A percentile compares a stretch with the other conserved stretches of the same genome.
These are phyloP conservation scores for Endoconidiophora laricicola DNA, from an alignment of 2,329 filamentous ascomycete genomes.

Conservation along the genomic window DNA sequence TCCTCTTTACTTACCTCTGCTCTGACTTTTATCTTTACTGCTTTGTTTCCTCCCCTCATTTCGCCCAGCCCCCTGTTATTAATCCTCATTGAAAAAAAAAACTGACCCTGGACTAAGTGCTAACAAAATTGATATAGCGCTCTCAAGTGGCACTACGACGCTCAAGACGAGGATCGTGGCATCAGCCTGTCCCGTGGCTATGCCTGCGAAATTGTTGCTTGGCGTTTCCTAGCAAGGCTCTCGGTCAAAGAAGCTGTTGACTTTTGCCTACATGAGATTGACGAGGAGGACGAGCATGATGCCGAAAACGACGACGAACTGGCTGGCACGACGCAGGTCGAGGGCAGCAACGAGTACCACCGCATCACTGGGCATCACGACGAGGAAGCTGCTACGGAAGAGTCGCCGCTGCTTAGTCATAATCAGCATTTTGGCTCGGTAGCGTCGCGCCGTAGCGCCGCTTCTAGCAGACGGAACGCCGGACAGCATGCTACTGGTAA, in stretches of 20 bases:
- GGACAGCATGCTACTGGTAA: slow-evolving; percentile 19
- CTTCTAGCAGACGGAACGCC: slow-evolving; percentile 14
- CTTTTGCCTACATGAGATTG: slow-evolving; percentile 57
- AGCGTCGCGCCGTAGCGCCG: slow-evolving; percentile 13
- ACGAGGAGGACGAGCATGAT: slow-evolving; percentile 19
- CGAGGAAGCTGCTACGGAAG: slow-evolving; percentile 30
- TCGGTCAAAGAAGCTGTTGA: slow-evolving; percentile 59
- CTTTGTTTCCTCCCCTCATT: neutral
- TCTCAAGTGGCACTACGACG: slow-evolving; percentile 57
- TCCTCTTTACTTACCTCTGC: neutral
- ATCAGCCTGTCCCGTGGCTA: slow-evolving; percentile 52
- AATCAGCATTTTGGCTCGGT: slow-evolving; percentile 16
- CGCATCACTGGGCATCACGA: slow-evolving; percentile 16
- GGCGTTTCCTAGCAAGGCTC: slow-evolving; percentile 56
- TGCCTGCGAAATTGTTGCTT: slow-evolving; percentile 67
- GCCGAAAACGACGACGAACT: neutral
- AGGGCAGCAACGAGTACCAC: slow-evolving; percentile 4
- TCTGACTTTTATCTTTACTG: no score
- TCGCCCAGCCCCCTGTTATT: slow-evolving; percentile 1
- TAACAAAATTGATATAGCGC: slow-evolving; percentile 31
- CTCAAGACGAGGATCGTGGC: slow-evolving; percentile 44
- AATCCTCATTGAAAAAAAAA: slow-evolving; percentile 4
- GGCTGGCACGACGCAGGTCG: neutral
- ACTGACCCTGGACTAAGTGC: slow-evolving; percentile 2
- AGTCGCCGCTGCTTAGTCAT: slow-evolving; percentile 29